phyloP scores from a whole-genome alignment of 768 basidiomycete species.

The Punctularia strigosozonata region DNA sequence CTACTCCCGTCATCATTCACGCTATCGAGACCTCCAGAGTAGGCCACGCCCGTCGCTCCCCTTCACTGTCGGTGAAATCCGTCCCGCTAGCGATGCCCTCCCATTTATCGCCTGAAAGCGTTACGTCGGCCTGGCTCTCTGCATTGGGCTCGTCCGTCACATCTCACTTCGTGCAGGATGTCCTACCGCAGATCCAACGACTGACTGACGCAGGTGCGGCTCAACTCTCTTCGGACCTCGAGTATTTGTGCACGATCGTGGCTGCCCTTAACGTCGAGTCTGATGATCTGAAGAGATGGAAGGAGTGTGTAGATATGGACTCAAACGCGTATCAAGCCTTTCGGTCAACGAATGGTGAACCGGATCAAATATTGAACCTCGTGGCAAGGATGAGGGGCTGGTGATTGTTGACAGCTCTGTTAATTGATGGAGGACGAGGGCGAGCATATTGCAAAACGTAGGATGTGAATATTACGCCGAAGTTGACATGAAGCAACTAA shows the following conservation, averaged over 20 bases:
- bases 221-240: slow-evolving; percentile 80
- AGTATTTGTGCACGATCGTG: slow-evolving; percentile 85
- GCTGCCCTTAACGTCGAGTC: slow-evolving; percentile 84
- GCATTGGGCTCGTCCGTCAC: slow-evolving; percentile 80
- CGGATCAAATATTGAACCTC: slow-evolving; percentile 5
- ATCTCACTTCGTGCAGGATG: slow-evolving; percentile 51
- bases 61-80: slow-evolving; percentile 16
- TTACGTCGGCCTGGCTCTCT: slow-evolving; percentile 85
- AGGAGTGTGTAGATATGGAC: slow-evolving; percentile 50
- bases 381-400: slow-evolving; percentile 23
- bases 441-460: neutral
- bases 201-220: slow-evolving; percentile 60
- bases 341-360: slow-evolving; percentile 11
- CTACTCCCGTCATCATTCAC: slow-evolving; percentile 31
- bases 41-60: slow-evolving; percentile 20
- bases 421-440: neutral
- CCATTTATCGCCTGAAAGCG: slow-evolving; percentile 57
- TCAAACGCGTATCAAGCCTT: too few species aligned
- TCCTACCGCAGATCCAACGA: slow-evolving; percentile 61
- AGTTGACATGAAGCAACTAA: neutral
- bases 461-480: neutral
- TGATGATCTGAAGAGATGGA: slow-evolving; percentile 73
- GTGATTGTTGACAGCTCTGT: too few species aligned
- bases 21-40: slow-evolving; percentile 16
- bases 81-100: slow-evolving; percentile 1